Evolutionary conservation across 352 stramenopile species (phyloP), one percentile per base, ranked within the genome.

Genomic region (Phytopythium ostracodes): DNA sequence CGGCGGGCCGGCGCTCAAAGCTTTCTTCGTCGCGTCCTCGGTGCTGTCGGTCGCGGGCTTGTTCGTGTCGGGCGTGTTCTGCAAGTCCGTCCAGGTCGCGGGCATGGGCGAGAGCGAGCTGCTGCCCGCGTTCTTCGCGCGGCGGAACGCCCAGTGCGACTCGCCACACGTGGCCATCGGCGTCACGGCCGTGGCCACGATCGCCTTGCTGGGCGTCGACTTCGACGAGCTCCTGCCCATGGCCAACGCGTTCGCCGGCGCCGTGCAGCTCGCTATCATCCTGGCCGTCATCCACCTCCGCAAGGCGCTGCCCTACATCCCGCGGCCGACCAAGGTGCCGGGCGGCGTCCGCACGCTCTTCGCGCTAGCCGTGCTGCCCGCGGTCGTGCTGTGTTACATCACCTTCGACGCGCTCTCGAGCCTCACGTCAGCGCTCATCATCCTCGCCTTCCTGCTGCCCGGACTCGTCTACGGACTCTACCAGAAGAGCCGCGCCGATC

Each of bases 41-140:
- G 82, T 87, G 49, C 85, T 94, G 53, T 86, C 75, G 25, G 94
- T 94, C 53, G 76, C 96, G 31, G 93, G 87, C 0, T 67, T 97
- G 36, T 98, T 97, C 72, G 76, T 96, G 69, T 89, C 89, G 10
- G 91, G 96, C 67, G 88, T 98, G 60, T 96, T 84, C 33, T 81
- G 78, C 25, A 93, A 98, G 73, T 80, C 92, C 18, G 97, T 89
- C 60, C 85, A 97, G 71, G 64, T 98, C 18, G 67, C 69, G 1
- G 77, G 74, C 22, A 85, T 90, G 81, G 73, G 88, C 14, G 85
- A 98, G 60, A 75, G 79, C 33, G 84, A 89, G n/a, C 75, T 96
- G 36, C 53, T 97, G 43, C 88, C 89, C 1, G 71, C 71, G 27
- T 70, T 88, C 12, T 94, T 98, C 42, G 76, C 91, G 15, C 89